These are phyloP conservation scores for Fusarium brevicatenulatum DNA, from an alignment of 2,329 filamentous ascomycete genomes.

Conservation along the genomic window DNA sequence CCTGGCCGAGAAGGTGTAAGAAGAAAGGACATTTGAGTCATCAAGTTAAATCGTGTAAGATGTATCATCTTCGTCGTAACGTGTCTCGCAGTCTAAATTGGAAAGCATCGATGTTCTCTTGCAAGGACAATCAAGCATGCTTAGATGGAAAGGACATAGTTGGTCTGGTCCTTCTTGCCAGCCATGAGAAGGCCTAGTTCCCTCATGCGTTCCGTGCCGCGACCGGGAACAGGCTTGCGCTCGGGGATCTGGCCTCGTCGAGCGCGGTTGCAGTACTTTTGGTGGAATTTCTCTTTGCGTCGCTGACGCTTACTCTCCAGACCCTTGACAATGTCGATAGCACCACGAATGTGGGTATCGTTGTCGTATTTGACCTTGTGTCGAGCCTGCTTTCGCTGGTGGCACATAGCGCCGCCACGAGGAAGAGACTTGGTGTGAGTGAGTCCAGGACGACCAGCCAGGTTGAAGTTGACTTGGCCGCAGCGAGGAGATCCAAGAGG, in stretches of 20 bases:
- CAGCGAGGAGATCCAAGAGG: conserved; percentile 54
- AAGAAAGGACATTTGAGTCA: conserved; percentile 29
- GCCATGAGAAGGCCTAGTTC: conserved; percentile 86
- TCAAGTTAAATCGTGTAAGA: conserved; percentile 35
- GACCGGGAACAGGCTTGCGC: conserved; percentile 79
- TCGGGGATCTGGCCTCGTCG: conserved; percentile 72
- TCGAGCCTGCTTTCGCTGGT: conserved; percentile 58
- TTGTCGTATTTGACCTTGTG: conserved; percentile 48
- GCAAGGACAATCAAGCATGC: conserved; percentile 16
- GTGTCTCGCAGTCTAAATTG: conserved; percentile 28
- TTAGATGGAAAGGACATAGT: conserved; percentile 81
- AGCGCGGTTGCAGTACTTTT: conserved; percentile 87
- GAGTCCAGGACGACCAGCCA: conserved; percentile 69
- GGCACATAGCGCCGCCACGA: conserved; percentile 77
- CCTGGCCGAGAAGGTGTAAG: conserved; percentile 17
- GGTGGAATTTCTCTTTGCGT: conserved; percentile 90
- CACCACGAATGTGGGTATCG: conserved; percentile 82
- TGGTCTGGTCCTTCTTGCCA: conserved; percentile 77
- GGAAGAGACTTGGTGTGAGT: conserved; percentile 89
- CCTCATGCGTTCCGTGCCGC: conserved; percentile 89
- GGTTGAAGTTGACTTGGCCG: conserved; percentile 51
- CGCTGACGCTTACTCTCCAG: conserved; percentile 94
- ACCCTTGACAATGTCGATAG: conserved; percentile 97
- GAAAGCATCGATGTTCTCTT: conserved; percentile 6
- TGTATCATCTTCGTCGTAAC: conserved; percentile 27